Conservation (phyloP, 2,329 filamentous ascomycete species). For the Moelleriella libera region DNA sequence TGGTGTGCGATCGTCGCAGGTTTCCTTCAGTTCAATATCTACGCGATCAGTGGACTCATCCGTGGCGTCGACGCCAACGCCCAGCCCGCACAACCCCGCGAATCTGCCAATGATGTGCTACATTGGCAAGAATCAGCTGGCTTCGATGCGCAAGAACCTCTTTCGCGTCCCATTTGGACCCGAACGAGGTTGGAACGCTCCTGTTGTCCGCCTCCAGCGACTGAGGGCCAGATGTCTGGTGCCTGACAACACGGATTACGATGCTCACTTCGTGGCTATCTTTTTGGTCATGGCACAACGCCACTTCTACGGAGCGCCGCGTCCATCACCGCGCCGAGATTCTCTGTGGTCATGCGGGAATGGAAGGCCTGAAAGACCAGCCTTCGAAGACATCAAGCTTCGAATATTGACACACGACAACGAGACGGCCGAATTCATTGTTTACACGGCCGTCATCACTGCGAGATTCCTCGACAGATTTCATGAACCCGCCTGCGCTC, state of each 20-base stretch:
- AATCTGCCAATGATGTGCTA: constrained; percentile 27
- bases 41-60: constrained; percentile 20
- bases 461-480: constrained; percentile 35
- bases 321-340: constrained; percentile 9
- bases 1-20: constrained; percentile 11
- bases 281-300: constrained; percentile 44
- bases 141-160: constrained; percentile 28
- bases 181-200: constrained; percentile 24
- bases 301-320: constrained; percentile 28
- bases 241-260: constrained; percentile 33
- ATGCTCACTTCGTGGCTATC: constrained; percentile 35
- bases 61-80: constrained; percentile 4
- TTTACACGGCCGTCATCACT: constrained; percentile 37
- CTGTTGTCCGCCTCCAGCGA: constrained; percentile 32
- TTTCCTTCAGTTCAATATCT: constrained; percentile 21
- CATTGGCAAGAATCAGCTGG: constrained; percentile 31
- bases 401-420: constrained; percentile 37
- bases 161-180: constrained; percentile 31
- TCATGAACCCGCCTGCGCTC: constrained; percentile 28
- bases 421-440: constrained; percentile 32
- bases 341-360: constrained; percentile 12
- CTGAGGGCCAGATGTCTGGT: constrained; percentile 31
- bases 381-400: constrained; percentile 33
- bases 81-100: constrained; percentile 9
- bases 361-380: constrained; percentile 11